Evolutionary conservation across 805 yeast species (phyloP), one percentile per base, ranked within the genome.

Genomic region (Pichia membranifaciens): DNA sequence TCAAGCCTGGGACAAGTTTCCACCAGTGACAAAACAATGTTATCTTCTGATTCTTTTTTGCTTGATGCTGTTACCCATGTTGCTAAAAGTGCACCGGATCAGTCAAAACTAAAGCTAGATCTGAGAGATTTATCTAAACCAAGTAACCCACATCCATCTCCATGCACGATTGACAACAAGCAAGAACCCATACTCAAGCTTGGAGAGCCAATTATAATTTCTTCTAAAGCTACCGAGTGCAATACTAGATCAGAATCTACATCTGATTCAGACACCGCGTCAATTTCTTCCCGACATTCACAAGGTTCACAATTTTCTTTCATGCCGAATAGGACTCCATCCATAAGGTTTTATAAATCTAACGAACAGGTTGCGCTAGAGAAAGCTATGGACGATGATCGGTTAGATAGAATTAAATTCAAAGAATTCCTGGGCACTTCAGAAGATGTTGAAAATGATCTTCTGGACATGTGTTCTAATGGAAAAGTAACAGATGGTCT

Each of bases 281-380:
- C 60, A 10, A 53, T 61, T 20, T 47, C 53, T 7, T 62, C 68
- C 1, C 60, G n/a, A 17, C 31, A 32, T 31, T 48, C 51, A 4
- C 34, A 33, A 22, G 32, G 21, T 15, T 39, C 67, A 1, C 51
- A 58, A 41, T 68, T 68, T 43, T 68, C 73, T 1, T 68, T 68
- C 37, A 9, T 43, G 6, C 18, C 35, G 16, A 48, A 43, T 15
- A 50, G 73, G 25, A 67, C 66, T 41, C 58, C 69, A 0, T 67
- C 72, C 4, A 59, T 68, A 16, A 62, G 60, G 37, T 68, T 67
- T 51, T 68, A 68, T 44, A 68, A 68, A 44, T 61, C 67, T 7
- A 45, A 51, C 15, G 66, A 60, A 33, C 68, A 66, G 44, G 32
- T 64, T 17, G 56, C 54, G 31, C 48, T 51, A 36, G 68, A 64